Evolutionary conservation across 1,284 basidiomycete species (phyloP).

Genomic region (Ustilago bromivora): DNA sequence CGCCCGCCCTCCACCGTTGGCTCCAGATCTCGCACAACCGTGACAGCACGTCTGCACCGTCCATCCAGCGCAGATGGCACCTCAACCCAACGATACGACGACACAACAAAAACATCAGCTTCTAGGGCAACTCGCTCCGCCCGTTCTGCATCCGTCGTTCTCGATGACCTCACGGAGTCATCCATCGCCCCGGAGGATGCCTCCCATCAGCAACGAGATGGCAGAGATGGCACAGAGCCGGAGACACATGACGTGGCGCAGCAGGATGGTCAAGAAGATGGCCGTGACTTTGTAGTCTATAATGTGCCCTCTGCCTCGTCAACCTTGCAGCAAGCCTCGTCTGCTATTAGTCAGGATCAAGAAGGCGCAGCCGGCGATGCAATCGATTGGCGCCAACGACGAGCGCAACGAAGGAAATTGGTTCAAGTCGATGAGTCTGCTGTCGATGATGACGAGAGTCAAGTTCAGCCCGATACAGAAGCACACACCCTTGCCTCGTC

Average conservation of each 20-base stretch:
- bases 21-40: slow-evolving; percentile 40
- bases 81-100: slow-evolving; percentile 27
- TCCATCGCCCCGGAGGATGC: slow-evolving; percentile 45
- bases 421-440: slow-evolving; percentile 43
- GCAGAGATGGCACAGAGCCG: neutral
- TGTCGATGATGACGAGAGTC: slow-evolving; percentile 34
- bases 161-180: slow-evolving; percentile 48
- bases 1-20: slow-evolving; percentile 45
- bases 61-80: slow-evolving; percentile 20
- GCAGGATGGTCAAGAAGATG: slow-evolving; percentile 11
- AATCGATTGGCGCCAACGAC: slow-evolving; percentile 35
- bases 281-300: slow-evolving; percentile 39
- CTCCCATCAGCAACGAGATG: slow-evolving; percentile 5
- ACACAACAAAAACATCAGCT: slow-evolving; percentile 33
- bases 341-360: slow-evolving; percentile 2
- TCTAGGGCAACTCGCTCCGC: slow-evolving; percentile 31
- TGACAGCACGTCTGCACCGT: slow-evolving; percentile 41
- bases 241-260: neutral
- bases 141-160: slow-evolving; percentile 37
- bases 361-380: neutral
- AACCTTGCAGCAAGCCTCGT: slow-evolving; percentile 9
- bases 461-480: slow-evolving; percentile 7
- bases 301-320: slow-evolving; percentile 22
- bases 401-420: slow-evolving; percentile 33
- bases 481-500: neutral